phyloP scores from a whole-genome alignment of 257 asterid species.

The Misopates orontium region DNA sequence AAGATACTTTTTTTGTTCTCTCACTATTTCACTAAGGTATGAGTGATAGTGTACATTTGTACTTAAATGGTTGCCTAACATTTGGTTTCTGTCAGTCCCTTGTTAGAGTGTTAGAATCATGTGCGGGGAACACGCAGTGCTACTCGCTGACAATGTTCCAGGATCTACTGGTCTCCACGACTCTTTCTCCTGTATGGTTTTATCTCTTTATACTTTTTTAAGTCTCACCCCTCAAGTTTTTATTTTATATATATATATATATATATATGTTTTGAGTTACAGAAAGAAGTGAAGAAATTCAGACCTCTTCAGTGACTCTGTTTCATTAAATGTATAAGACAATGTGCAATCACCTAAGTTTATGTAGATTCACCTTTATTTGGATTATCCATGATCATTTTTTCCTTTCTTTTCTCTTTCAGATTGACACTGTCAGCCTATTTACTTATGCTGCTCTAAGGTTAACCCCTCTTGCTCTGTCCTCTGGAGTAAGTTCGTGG shows the following conservation, averaged over 20 bases:
- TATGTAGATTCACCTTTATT: conserved; percentile 2
- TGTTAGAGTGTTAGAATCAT: conserved; percentile 73
- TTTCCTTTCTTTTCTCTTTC: conserved; percentile 27
- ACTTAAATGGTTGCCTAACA: conserved; percentile 27
- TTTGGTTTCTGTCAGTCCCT: conserved; percentile 69
- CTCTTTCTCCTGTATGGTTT: conserved; percentile 85
- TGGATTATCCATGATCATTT: conserved; percentile 8
- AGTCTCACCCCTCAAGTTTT: conserved; percentile 9
- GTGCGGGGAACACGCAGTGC: conserved; percentile 62
- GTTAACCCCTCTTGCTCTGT: conserved; percentile 82
- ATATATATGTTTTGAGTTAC: conserved; percentile 6
- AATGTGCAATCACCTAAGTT: conserved; percentile 3
- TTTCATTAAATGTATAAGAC: neutral
- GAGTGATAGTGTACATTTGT: neutral
- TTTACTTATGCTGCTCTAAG: conserved; percentile 87
- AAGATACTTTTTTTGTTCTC: neutral
- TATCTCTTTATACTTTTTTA: conserved; percentile 28
- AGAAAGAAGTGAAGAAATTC: conserved; percentile 2
- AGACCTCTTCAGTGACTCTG: conserved; percentile 15
- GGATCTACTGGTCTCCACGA: conserved; percentile 90
- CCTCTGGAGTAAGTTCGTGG: conserved; percentile 76
- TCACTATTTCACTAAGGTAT: neutral
- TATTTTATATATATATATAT: neutral
- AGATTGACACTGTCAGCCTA: conserved; percentile 77
- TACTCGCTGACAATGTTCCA: conserved; percentile 86